Evolutionary conservation across 257 asterid species (phyloP), one percentile per base, ranked within the genome.

Genomic region (Solanum gandarillasii): DNA sequence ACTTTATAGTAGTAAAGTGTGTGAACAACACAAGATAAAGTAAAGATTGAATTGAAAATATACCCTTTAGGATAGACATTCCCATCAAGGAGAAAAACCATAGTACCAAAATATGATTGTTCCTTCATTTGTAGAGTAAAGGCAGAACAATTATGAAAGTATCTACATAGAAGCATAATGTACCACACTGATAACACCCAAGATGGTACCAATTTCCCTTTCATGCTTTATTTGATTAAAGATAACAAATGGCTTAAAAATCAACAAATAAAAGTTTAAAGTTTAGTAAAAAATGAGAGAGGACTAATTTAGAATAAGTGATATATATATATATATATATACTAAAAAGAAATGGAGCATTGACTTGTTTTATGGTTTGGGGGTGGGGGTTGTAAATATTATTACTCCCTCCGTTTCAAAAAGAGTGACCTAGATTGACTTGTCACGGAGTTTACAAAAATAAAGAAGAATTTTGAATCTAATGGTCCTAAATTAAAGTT

Each of bases 31-130:
- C 21, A 70, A 70, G 2, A 70, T 71, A 31, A 29, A 70, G n/a
- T 29, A 29, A 94, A 70, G 12, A 70, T 70, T 1, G 9, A 39
- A 18, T 0, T 21, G 12, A 39, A 87, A 23, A 52, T 4, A 88
- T 76, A 96, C 98, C 98, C 99, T 76, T 91, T 85, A 3, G 99
- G 99, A 93, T 94, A 94, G 88, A 95, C 98, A 90, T 93, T 95
- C 71, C 99, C 98, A 39, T 93, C 83, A 65, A 96, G 90, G 12
- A 98, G 98, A 79, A 96, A 93, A 88, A 94, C 34, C 84, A 94
- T 93, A 79, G 98, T 92, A 38, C 89, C 89, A 87, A 36, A 89
- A 38, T 79, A 25, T 9, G 62, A 12, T 7, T 4, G 21, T 78
- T 41, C 31, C n/a, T 78, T 78, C 62, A 31, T n/a, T n/a, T 14